These are phyloP conservation scores for Rhizodiscina lignyota DNA, from an alignment of 495 filamentous ascomycete genomes.

Conservation along the genomic window DNA sequence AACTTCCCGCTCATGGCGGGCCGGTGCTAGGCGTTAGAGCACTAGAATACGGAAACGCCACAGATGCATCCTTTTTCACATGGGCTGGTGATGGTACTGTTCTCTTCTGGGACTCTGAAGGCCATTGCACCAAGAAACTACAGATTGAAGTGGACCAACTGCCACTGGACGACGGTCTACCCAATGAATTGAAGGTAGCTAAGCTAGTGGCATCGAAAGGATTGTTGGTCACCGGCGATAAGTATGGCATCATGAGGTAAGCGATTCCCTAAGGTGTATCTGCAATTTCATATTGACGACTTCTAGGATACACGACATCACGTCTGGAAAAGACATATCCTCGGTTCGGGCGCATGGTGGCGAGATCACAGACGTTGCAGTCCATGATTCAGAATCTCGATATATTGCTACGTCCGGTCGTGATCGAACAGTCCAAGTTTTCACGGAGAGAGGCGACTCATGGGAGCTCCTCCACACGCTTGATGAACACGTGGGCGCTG, in stretches of 20 bases:
- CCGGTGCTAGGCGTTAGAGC: slow-evolving; percentile 59
- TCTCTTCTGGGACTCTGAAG: slow-evolving; percentile 64
- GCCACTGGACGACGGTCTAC: slow-evolving; percentile 28
- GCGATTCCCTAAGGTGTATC: slow-evolving; percentile 1
- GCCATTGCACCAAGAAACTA: slow-evolving; percentile 45
- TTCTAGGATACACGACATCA: slow-evolving; percentile 27
- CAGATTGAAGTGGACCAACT: slow-evolving; percentile 52
- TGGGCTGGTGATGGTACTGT: slow-evolving; percentile 69
- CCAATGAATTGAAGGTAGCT: slow-evolving; percentile 65
- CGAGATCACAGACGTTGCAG: slow-evolving; percentile 69
- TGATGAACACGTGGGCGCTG: slow-evolving; percentile 60
- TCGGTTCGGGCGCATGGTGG: slow-evolving; percentile 70
- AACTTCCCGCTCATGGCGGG: slow-evolving; percentile 58
- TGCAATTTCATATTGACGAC: slow-evolving; percentile 4
- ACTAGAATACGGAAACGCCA: slow-evolving; percentile 35
- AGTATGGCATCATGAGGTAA: slow-evolving; percentile 62
- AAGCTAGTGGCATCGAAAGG: slow-evolving; percentile 40
- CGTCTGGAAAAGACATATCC: slow-evolving; percentile 30
- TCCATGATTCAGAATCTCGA: slow-evolving; percentile 36
- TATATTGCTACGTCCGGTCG: slow-evolving; percentile 62
- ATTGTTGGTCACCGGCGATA: slow-evolving; percentile 68
- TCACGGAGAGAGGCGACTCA: slow-evolving; percentile 36
- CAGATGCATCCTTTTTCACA: slow-evolving; percentile 61
- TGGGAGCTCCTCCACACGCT: slow-evolving; percentile 55
- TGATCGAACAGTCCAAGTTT: slow-evolving; percentile 83